A percentile compares a stretch with the other conserved stretches of the same genome.
Conservation (phyloP, 306 rosid species). For the Glycine latifolia region DNA sequence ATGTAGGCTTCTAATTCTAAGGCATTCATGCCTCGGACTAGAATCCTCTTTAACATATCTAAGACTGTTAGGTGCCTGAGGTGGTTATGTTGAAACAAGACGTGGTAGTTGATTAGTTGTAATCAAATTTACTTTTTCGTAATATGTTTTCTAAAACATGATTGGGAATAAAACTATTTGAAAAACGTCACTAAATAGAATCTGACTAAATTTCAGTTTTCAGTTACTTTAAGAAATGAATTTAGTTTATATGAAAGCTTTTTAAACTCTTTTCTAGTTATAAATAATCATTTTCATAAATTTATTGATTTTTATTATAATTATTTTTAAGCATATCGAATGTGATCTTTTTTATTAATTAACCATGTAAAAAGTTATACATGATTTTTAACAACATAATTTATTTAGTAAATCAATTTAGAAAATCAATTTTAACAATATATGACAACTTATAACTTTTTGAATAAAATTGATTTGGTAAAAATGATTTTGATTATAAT, state of each 20-base stretch:
- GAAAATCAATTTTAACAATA: too few species aligned
- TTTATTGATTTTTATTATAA: background rate
- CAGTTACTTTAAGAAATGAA: background rate
- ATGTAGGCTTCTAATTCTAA: background rate
- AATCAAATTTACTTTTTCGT: background rate
- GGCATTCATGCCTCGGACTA: background rate
- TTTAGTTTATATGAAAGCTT: background rate
- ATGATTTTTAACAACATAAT: background rate
- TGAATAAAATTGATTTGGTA: too few species aligned
- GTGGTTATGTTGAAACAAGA: constrained; percentile 23
- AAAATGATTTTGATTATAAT: too few species aligned
- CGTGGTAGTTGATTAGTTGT: background rate
- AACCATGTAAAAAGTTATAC: background rate
- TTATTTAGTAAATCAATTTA: too few species aligned
- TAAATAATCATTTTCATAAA: background rate
- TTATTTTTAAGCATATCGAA: background rate
- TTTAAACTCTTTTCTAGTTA: background rate
- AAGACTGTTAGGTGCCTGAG: constrained; percentile 3
- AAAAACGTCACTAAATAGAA: background rate
- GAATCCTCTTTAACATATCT: constrained; percentile 10
- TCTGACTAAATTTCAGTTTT: background rate
- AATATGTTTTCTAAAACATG: background rate
- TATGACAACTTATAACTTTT: too few species aligned
- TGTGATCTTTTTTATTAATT: background rate
- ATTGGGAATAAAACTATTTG: background rate